Percentiles rank a stretch among this genome's conserved stretches.
Evolutionary conservation across 176 grass and related monocot species (phyloP).

Genomic region (Dactylis glomerata): DNA sequence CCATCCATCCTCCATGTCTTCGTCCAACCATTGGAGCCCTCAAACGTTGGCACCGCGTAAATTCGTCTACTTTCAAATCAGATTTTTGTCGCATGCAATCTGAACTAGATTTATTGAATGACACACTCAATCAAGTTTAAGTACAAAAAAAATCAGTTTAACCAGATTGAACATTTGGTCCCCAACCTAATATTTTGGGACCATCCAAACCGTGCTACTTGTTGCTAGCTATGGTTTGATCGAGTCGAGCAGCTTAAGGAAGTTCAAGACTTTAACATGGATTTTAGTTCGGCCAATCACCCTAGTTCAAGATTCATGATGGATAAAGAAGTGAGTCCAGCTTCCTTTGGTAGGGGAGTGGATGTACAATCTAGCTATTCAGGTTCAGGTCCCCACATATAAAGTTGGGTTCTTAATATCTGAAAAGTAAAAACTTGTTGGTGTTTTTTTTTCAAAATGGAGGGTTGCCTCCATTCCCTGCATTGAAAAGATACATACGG

Average conservation of each 20-base stretch:
- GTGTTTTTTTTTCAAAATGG: too few species aligned
- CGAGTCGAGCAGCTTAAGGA: neutral
- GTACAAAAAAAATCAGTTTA: neutral
- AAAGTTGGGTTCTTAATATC: too few species aligned
- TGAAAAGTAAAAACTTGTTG: too few species aligned
- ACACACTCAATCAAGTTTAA: neutral
- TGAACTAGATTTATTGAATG: neutral
- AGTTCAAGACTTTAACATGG: neutral
- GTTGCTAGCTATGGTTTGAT: neutral
- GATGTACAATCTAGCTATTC: too few species aligned
- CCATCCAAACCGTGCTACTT: neutral
- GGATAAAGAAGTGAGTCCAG: too few species aligned
- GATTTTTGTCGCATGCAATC: neutral
- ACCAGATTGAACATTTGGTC: neutral
- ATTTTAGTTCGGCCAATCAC: neutral
- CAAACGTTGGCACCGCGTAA: neutral
- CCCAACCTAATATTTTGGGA: neutral
- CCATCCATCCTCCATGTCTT: neutral
- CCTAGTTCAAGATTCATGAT: neutral
- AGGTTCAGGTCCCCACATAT: too few species aligned
- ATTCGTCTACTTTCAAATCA: neutral
- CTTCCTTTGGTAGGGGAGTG: too few species aligned
- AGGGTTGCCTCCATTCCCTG: too few species aligned
- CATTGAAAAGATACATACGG: too few species aligned
- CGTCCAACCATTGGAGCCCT: neutral